Evolutionary conservation across 2,329 filamentous ascomycete genomes (phyloP), one percentile per base, ranked within the genome.

Genomic region (Aspergillus nomiae): DNA sequence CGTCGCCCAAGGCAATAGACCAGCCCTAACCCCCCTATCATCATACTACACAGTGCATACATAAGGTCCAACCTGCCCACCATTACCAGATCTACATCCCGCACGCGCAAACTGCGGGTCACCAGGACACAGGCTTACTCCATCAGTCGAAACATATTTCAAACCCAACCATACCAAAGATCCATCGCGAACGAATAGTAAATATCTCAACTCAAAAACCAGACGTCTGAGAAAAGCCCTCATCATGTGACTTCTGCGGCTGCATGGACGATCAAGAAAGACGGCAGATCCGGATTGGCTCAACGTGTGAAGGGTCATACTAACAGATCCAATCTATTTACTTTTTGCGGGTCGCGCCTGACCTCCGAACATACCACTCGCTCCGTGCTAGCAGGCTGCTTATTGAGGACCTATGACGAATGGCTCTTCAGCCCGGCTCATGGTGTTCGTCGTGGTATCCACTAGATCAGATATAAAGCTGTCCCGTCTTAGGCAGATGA

Each of bases 271-370:
- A 36, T 32, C 48, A n/a, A 30, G 4, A 34, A 34, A 26, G 4
- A 30, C 11, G 32, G 21, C 51, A 38, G 45, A 19, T 6, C 14
- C 5, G 32, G n/a, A 55, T 55, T 55, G 51, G 51, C 51, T n/a
- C n/a, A 21, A 2, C 14, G 16, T 10, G 5, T n/a, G 50, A 21
- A 54, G 21, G 32, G 51, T 55, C 32, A 36, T 38, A 38, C 51
- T n/a, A 28, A 38, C 1, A 21, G 51, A 38, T 55, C 51, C n/a
- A 38, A 38, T 26, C 10, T 55, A 34, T 53, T 55, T 55, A 55
- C 51, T 55, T 55, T 55, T 55, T 55, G 32, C 51, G 51, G 51
- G 32, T 55, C 32, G n/a, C 51, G 51, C 32, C 51, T 55, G 51
- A 55, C 51, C 51, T 36, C 34, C 32, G 12, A 55, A n/a, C 30